Evolutionary conservation across 2,329 filamentous ascomycete species (phyloP).

Genomic region (Ilyonectria mors-panacis): DNA sequence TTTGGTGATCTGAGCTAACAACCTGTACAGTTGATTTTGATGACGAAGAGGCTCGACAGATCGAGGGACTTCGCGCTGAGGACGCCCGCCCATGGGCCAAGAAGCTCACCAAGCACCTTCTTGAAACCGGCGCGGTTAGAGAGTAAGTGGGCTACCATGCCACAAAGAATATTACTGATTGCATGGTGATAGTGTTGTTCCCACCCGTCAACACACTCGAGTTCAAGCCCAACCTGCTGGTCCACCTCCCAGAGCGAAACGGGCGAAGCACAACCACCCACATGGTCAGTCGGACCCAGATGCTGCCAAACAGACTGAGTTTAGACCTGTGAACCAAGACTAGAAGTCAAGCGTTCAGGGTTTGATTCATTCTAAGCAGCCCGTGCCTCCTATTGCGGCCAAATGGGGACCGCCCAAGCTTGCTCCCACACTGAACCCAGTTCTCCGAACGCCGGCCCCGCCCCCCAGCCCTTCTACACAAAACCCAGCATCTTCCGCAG

Average conservation of each 20-base stretch:
- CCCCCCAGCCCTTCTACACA: neutral
- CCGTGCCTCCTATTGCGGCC: neutral
- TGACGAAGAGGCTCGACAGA: constrained; percentile 42
- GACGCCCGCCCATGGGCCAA: constrained; percentile 44
- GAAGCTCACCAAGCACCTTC: neutral
- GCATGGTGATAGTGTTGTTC: neutral
- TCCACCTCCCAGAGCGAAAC: neutral
- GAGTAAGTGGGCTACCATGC: neutral
- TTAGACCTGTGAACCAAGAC: constrained; percentile 30
- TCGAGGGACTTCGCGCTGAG: constrained; percentile 39
- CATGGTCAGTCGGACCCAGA: neutral
- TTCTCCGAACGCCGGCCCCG: neutral
- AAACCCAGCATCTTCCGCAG: neutral
- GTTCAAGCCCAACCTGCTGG: neutral
- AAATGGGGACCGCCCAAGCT: constrained; percentile 23
- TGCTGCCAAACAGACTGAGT: neutral
- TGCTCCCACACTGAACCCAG: neutral
- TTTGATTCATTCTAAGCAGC: neutral
- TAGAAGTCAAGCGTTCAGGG: constrained; percentile 32
- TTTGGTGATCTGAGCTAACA: neutral
- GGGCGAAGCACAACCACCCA: neutral
- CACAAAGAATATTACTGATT: neutral
- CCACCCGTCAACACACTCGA: constrained; percentile 11
- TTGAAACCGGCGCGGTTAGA: neutral
- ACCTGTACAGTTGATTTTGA: constrained; percentile 25